Base-by-base conservation (phyloP, 192 early-diverging fungal genomes). In the Coemansia sp. region DNA sequence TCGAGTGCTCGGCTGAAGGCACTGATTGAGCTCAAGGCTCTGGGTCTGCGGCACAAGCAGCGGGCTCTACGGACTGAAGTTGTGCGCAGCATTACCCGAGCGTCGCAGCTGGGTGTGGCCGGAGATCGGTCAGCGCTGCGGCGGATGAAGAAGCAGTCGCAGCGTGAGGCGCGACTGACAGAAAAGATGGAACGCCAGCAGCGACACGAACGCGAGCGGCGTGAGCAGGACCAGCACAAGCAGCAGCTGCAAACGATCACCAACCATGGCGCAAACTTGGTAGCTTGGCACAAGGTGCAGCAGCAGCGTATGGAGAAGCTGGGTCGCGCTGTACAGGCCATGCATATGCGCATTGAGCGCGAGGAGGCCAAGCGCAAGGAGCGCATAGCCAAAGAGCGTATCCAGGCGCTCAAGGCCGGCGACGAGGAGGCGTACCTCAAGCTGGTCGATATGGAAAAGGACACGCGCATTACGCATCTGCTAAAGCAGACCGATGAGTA, bases 391-490 rank as follows among this genome's bases (percentile, higher is more conserved):
- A 88, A 93, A 73, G 97, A 99, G 83, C 94, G 97, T 93, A 82
- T 99, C 26, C 87, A 90, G 65, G 97, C 97, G 23, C 86, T 99
- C 65, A 94, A 93, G 84, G 92, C 88, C 52, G 94, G 97, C 83
- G 95, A 99, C 79, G 97, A 99, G 75, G 96, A 94, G 61, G 94
- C 94, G 1, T 99, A 99, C 73, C 81, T 97, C 70, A 91, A 93
- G 69, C 85, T 99, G 48, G 85, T 99, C 57, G 95, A 98, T 74
- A 81, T 94, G 83, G 90, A 90, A 41, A 99, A 99, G 81, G 94
- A 99, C 74, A 97, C 89, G 39, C 93, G 97, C 74, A 91, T 99
- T 61, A 89, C 90, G 32, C 91, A 94, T 60, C 74, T 99, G 78
- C 82, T 99, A 26, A 81, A 84, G 62, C 95, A 98, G 81, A 99